Conservation (phyloP, 2,329 filamentous ascomycete genomes). For the Cercospora sojina region DNA sequence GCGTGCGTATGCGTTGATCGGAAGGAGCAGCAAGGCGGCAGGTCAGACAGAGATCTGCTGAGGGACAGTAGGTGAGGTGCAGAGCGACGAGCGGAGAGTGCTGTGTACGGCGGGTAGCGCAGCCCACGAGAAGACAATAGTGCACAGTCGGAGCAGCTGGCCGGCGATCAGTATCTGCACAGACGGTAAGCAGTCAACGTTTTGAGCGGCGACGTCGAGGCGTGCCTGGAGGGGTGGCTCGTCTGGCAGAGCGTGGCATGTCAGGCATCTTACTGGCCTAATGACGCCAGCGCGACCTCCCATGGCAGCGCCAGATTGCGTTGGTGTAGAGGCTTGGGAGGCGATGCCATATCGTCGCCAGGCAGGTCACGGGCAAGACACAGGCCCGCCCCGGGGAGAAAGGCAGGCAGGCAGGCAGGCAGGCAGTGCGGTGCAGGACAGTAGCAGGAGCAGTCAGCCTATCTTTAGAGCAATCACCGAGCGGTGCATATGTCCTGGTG, state of each 20-base stretch:
- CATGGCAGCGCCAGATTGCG: slow-evolving; percentile 37
- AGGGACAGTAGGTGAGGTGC: slow-evolving; percentile 1
- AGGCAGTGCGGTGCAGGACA: neutral
- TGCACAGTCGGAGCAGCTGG: slow-evolving; percentile 18
- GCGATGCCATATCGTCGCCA: slow-evolving; percentile 18
- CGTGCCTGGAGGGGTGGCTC: slow-evolving; percentile 11
- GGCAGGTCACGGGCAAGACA: slow-evolving; percentile 27
- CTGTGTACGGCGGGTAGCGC: slow-evolving; percentile 16
- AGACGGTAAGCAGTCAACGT: slow-evolving; percentile 16
- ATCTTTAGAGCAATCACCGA: slow-evolving; percentile 30
- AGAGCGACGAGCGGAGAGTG: neutral
- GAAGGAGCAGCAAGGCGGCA: slow-evolving; percentile 8
- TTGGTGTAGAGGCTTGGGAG: slow-evolving; percentile 32
- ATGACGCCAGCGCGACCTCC: slow-evolving; percentile 34
- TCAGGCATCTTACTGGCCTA: slow-evolving; percentile 31
- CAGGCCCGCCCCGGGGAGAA: slow-evolving; percentile 13
- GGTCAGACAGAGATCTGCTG: slow-evolving; percentile 8
- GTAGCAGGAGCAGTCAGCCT: slow-evolving; percentile 23
- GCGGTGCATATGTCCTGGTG: slow-evolving; percentile 8
- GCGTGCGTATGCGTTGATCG: slow-evolving; percentile 17
- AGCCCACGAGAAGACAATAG: slow-evolving; percentile 13
- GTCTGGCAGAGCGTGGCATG: slow-evolving; percentile 24
- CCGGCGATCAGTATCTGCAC: slow-evolving; percentile 27
- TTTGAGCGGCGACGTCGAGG: slow-evolving; percentile 10
- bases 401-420: too few relatives aligned